phyloP scores from a whole-genome alignment of 2,329 filamentous ascomycete genomes.

The Lasiodiplodia sp. region DNA sequence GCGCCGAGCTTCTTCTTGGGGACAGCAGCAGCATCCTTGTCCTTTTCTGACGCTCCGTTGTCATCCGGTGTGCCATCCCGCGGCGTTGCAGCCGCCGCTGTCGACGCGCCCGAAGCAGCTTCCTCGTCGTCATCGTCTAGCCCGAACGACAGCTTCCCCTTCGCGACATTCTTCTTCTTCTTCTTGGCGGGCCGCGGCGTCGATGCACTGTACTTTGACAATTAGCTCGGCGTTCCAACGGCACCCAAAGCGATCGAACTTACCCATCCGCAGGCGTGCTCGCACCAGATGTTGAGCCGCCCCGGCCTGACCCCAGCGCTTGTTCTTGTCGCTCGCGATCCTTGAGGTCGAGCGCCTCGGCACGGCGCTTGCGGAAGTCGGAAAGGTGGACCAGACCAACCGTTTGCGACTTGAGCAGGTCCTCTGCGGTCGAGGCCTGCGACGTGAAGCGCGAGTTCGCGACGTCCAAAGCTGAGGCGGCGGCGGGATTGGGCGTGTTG shows the following conservation, averaged over 20 bases:
- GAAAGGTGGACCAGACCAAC: conserved; percentile 91
- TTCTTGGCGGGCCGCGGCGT: conserved; percentile 60
- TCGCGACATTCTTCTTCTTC: conserved; percentile 66
- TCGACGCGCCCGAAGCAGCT: conserved; percentile 54
- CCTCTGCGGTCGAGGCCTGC: conserved; percentile 78
- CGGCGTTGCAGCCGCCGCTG: conserved; percentile 45
- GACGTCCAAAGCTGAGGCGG: conserved; percentile 29
- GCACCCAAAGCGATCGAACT: conserved; percentile 40
- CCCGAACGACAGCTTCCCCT: conserved; percentile 72
- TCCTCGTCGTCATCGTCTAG: conserved; percentile 72
- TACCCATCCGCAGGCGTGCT: conserved; percentile 67
- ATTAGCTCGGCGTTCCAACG: conserved; percentile 54
- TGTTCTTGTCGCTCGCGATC: conserved; percentile 79
- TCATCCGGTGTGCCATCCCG: conserved; percentile 48
- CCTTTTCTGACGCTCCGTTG: conserved; percentile 36
- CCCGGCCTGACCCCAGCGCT: conserved; percentile 51
- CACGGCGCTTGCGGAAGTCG: conserved; percentile 94
- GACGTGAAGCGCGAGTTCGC: conserved; percentile 71
- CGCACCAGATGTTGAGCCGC: conserved; percentile 55
- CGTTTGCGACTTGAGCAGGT: conserved; percentile 83
- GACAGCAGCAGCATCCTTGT: conserved; percentile 42
- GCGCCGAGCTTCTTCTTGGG: conserved; percentile 65
- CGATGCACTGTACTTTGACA: conserved; percentile 63
- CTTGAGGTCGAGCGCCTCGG: conserved; percentile 90
- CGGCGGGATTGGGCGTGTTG: conserved; percentile 52